A percentile compares a stretch with the other conserved stretches of the same genome.
Conservation (phyloP, 495 filamentous ascomycete species). For the Penicillium paxilli region DNA sequence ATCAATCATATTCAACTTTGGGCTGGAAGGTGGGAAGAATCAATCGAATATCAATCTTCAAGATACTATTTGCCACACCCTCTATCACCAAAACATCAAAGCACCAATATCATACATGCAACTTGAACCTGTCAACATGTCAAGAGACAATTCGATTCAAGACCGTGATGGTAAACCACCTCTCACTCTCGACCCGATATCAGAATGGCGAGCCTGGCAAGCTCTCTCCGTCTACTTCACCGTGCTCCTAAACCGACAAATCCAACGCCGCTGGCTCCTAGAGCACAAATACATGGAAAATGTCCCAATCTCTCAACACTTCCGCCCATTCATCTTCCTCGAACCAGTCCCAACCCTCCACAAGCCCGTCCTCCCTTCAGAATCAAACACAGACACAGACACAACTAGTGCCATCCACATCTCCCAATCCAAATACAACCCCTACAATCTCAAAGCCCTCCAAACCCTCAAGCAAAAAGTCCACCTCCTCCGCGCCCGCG, state of each 20-base stretch:
- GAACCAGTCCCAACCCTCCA: constrained; percentile 19
- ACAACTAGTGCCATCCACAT: not conserved
- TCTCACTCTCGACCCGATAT: constrained; percentile 18
- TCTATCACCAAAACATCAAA: no score
- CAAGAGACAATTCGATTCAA: not conserved
- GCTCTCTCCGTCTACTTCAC: constrained; percentile 23
- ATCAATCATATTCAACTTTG: not conserved
- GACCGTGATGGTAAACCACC: not conserved
- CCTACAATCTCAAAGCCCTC: not conserved
- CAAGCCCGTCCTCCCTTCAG: constrained; percentile 7
- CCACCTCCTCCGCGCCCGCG: constrained; percentile 21
- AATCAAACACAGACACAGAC: not conserved
- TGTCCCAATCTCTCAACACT: constrained; percentile 13
- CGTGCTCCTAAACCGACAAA: constrained; percentile 26
- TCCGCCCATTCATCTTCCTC: constrained; percentile 21
- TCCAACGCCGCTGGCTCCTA: constrained; percentile 25
- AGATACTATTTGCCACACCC: no score
- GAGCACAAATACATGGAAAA: constrained; percentile 22
- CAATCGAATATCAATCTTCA: not conserved
- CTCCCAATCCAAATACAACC: not conserved
- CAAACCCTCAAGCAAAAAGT: constrained; percentile 6
- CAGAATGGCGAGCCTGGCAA: constrained; percentile 29
- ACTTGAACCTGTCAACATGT: not conserved
- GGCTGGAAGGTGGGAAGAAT: not conserved
- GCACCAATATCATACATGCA: no score